These are phyloP conservation scores for Bacidia gigantensis DNA, from an alignment of 495 filamentous ascomycete genomes.

Conservation along the genomic window DNA sequence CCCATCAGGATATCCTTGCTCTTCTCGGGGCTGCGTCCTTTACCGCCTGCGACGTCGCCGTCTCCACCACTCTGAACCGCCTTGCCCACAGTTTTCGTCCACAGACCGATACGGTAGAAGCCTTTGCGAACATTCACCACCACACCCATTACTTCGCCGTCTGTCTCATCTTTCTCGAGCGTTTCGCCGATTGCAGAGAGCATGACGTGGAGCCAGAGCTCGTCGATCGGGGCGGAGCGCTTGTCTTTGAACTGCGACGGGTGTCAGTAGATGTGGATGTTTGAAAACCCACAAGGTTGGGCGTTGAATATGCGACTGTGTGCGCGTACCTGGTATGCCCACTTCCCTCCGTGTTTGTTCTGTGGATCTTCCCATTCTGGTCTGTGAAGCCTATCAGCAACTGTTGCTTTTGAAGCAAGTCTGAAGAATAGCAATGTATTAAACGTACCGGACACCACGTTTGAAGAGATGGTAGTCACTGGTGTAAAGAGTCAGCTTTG, in stretches of 20 bases:
- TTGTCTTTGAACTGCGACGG: constrained; percentile 76
- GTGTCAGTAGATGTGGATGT: neutral
- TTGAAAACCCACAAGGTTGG: neutral
- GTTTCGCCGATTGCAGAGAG: constrained; percentile 95
- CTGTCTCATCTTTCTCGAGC: constrained; percentile 66
- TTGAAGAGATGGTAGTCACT: constrained; percentile 98
- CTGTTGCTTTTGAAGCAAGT: neutral
- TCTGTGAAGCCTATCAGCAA: neutral
- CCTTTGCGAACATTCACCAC: constrained; percentile 97
- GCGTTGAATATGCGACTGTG: no score
- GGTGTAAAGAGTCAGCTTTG: neutral
- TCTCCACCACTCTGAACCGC: constrained; percentile 59
- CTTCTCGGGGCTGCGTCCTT: constrained; percentile 60
- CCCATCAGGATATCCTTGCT: constrained; percentile 67
- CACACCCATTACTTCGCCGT: constrained; percentile 96
- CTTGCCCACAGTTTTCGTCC: constrained; percentile 86
- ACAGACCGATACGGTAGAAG: constrained; percentile 89
- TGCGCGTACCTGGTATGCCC: constrained; percentile 1
- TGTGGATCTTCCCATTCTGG: constrained; percentile 97
- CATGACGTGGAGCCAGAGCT: constrained; percentile 94
- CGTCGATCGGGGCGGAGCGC: constrained; percentile 77
- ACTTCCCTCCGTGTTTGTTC: constrained; percentile 85
- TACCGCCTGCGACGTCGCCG: constrained; percentile 50
- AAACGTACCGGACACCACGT: constrained; percentile 54
- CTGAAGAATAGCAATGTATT: neutral